Conservation (phyloP, 352 stramenopile genomes). For the Halophytophthora polymorphica region DNA sequence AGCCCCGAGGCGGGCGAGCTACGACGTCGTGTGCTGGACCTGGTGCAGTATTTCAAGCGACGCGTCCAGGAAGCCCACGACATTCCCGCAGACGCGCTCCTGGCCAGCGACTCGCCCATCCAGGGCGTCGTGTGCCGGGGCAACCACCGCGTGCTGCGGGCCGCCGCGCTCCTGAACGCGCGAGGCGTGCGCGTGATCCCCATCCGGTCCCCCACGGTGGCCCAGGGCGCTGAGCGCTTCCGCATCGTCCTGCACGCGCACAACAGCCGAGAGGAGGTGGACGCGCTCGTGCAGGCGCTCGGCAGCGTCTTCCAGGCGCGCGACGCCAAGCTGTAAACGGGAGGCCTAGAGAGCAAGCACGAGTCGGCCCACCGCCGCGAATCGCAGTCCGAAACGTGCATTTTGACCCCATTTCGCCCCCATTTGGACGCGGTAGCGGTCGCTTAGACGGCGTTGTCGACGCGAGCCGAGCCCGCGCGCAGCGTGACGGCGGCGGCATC, state of each 20-base stretch:
- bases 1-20: constrained; percentile 30
- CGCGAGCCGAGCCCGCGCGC: constrained; percentile 40
- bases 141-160: constrained; percentile 84
- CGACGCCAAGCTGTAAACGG: constrained; percentile 35
- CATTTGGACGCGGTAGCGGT: neutral
- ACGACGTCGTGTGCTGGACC: constrained; percentile 36
- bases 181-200: constrained; percentile 90
- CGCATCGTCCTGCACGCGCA: constrained; percentile 95
- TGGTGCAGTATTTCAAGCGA: constrained; percentile 83
- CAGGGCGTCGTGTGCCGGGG: constrained; percentile 93
- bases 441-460: constrained; percentile 72
- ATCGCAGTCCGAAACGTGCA: too few relatives aligned
- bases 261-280: constrained; percentile 90
- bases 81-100: constrained; percentile 46
- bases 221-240: constrained; percentile 92
- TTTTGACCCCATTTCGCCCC: too few relatives aligned
- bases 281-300: constrained; percentile 53
- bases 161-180: constrained; percentile 61
- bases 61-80: constrained; percentile 26
- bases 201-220: constrained; percentile 95
- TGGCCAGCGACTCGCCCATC: constrained; percentile 88
- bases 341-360: neutral
- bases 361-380: too few relatives aligned
- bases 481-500: constrained; percentile 53
- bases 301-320: constrained; percentile 39